phyloP scores from a whole-genome alignment of 2,329 filamentous ascomycete genomes.

The Chaetomiaceae sp. region DNA sequence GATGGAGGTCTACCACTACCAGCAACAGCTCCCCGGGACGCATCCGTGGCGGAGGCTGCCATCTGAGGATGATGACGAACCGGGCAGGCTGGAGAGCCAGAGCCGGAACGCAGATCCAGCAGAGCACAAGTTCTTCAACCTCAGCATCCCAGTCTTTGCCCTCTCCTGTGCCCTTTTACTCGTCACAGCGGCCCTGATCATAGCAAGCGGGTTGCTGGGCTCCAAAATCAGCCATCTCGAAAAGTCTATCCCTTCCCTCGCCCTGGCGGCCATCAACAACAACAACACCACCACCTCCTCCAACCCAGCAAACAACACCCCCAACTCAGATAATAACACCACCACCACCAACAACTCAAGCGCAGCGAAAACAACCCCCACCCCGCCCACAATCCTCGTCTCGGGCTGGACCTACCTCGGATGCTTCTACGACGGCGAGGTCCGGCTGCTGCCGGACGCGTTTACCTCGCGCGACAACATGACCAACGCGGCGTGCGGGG shows the following conservation, averaged over 20 bases:
- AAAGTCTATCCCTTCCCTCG: background rate
- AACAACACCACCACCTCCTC: background rate
- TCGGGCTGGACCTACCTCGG: constrained; percentile 7
- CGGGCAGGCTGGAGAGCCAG: constrained; percentile 1
- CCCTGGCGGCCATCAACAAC: background rate
- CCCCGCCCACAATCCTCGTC: background rate
- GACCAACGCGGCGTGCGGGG: constrained; percentile 5
- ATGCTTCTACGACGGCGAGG: constrained; percentile 5
- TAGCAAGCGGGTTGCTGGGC: background rate
- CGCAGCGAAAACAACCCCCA: background rate
- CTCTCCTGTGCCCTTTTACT: background rate
- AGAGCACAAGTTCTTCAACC: background rate
- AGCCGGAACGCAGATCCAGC: background rate
- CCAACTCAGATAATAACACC: too few relatives aligned
- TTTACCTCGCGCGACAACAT: background rate
- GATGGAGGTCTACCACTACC: constrained; percentile 3
- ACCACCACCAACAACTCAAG: background rate
- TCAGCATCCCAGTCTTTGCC: background rate
- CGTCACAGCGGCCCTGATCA: constrained; percentile 3
- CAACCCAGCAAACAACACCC: background rate
- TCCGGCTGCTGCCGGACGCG: background rate
- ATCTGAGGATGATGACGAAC: background rate
- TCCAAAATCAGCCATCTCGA: constrained; percentile 3
- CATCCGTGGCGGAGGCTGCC: background rate
- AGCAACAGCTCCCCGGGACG: background rate